Percentiles rank a stretch among this genome's conserved stretches.
phyloP scores from a whole-genome alignment of 2,329 filamentous ascomycete genomes.

The Colletotrichum plurivorum region DNA sequence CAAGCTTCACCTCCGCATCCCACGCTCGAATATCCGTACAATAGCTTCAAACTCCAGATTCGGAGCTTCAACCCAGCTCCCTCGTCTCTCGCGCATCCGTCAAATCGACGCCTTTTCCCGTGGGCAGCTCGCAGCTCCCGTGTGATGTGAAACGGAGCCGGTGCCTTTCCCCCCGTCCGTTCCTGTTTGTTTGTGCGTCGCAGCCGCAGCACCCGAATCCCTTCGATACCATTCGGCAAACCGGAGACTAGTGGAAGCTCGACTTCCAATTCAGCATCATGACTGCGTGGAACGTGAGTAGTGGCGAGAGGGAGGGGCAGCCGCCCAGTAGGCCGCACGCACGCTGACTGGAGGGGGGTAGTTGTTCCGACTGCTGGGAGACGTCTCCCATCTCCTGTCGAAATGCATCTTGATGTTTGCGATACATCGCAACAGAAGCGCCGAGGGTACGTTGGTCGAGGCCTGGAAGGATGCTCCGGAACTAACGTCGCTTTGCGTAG shows the following conservation, averaged over 20 bases:
- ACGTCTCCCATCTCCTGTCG: constrained; percentile 86
- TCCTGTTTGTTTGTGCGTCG: constrained; percentile 34
- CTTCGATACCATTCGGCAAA: constrained; percentile 13
- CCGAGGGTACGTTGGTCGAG: constrained; percentile 73
- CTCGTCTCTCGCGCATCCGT: constrained; percentile 7
- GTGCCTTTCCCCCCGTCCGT: constrained; percentile 21
- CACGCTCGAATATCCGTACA: constrained; percentile 7
- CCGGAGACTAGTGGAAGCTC: constrained; percentile 22
- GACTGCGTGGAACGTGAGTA: constrained; percentile 58
- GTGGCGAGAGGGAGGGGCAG: not conserved
- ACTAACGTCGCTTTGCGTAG: constrained; percentile 57
- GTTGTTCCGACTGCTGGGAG: constrained; percentile 83
- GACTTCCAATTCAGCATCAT: constrained; percentile 47
- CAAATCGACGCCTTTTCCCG: not conserved
- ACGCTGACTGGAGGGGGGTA: constrained; percentile 46
- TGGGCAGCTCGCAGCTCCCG: constrained; percentile 27
- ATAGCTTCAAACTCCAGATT: constrained; percentile 14
- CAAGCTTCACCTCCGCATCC: constrained; percentile 9
- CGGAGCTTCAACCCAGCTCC: not conserved
- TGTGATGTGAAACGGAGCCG: constrained; percentile 41
- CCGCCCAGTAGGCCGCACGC: not conserved
- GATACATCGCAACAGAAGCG: constrained; percentile 89
- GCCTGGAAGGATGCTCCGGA: not conserved
- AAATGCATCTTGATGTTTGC: constrained; percentile 93
- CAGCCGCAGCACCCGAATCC: constrained; percentile 20